A percentile compares a stretch with the other conserved stretches of the same genome.
phyloP scores from a whole-genome alignment of 768 basidiomycete genomes.

The Lanmaoa rubissima region DNA sequence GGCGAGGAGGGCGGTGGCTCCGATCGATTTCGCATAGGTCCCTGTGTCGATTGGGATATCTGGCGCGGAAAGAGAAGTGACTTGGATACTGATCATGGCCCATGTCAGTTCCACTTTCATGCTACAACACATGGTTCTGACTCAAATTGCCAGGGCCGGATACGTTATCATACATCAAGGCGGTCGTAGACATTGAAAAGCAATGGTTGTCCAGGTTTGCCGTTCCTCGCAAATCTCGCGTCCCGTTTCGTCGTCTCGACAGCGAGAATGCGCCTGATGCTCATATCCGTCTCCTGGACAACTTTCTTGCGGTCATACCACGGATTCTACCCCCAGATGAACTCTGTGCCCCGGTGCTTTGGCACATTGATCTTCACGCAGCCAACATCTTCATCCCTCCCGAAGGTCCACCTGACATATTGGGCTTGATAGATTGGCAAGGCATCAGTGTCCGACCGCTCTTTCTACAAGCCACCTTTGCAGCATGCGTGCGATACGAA shows the following conservation, averaged over 20 bases:
- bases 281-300: slow-evolving; percentile 10
- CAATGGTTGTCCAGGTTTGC: not conserved
- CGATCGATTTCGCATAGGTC: slow-evolving; percentile 15
- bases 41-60: slow-evolving; percentile 18
- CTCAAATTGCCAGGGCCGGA: not conserved
- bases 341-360: slow-evolving; percentile 10
- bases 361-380: slow-evolving; percentile 16
- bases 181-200: slow-evolving; percentile 1
- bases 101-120: slow-evolving; percentile 28
- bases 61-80: slow-evolving; percentile 28
- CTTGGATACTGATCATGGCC: slow-evolving; percentile 31
- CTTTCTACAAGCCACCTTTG: slow-evolving; percentile 11
- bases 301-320: slow-evolving; percentile 1
- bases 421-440: slow-evolving; percentile 17
- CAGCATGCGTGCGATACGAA: slow-evolving; percentile 3
- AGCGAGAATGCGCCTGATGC: slow-evolving; percentile 2
- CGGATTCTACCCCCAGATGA: not conserved
- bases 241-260: not conserved
- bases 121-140: not conserved
- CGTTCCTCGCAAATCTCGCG: not conserved
- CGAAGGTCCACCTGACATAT: slow-evolving; percentile 5
- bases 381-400: slow-evolving; percentile 10
- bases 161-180: not conserved
- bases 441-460: slow-evolving; percentile 14
- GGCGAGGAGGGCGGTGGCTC: slow-evolving; percentile 30